Evolutionary conservation across 2,329 filamentous ascomycete genomes (phyloP), one percentile per base, ranked within the genome.

Genomic region (Xylariaceae sp.): DNA sequence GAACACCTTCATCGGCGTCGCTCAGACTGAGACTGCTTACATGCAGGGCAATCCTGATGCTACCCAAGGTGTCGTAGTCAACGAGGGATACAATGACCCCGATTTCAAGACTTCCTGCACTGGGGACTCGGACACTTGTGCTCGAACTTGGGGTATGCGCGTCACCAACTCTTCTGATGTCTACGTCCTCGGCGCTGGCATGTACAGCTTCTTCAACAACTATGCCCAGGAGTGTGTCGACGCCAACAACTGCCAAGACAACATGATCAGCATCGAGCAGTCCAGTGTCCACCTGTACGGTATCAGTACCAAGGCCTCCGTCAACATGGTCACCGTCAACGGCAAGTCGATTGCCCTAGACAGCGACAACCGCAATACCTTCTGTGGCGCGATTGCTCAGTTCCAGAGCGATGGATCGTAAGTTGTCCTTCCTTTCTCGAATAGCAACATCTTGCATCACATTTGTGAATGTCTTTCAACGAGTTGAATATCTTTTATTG

Each of bases 1-100:
- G 57, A 85, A 90, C 58, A 74, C 95, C 48, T 95, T 85, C 70
- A 83, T 94, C 76, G 83, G 79, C 9, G 69, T 87, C 38, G 88
- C 95, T 55, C 90, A 96, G 68, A 87, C 87, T 3, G 91, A 96
- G 68, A 95, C 89, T 4, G 86, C 89, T 24, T 89, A 87, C 72
- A 89, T 85, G 74, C 87, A 95, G 68, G 78, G 85, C 61, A 90
- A 91, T 68, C 88, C 89, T 4, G 76, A 85, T 52, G 78, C 87
- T 2, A 73, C 77, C 9, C 72, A 77, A 9, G 85, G 83, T 30
- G 89, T 85, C 64, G 69, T 68, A 0, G 65, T 71, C 48, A 79
- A 83, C 54, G 50, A 73, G 15, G 65, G 66, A 6, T 86, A 73
- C 55, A 64, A 63, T 35, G 87, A 91, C 59, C 86, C 89, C 0